Evolutionary conservation across 1,284 basidiomycete species (phyloP).

Genomic region (Pascua sp.): DNA sequence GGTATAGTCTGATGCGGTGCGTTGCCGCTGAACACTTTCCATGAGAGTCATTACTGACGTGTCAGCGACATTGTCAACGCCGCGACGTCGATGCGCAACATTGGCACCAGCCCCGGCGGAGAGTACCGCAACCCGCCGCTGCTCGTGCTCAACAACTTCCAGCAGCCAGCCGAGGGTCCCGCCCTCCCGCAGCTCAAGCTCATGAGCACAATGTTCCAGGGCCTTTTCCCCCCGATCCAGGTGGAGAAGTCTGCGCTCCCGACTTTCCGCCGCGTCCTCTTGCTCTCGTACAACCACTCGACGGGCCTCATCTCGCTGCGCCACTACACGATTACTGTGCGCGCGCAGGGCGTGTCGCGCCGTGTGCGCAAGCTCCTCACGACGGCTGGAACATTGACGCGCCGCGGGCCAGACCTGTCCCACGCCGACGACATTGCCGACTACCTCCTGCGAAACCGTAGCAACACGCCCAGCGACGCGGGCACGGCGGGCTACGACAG

Average conservation of each 20-base stretch:
- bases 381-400: conserved; percentile 41
- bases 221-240: conserved; percentile 55
- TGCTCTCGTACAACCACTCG: conserved; percentile 85
- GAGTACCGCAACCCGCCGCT: conserved; percentile 51
- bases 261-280: conserved; percentile 81
- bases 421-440: conserved; percentile 92
- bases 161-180: conserved; percentile 49
- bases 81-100: conserved; percentile 31
- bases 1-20: conserved; percentile 80
- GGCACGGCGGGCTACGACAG: conserved; percentile 67
- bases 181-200: conserved; percentile 51
- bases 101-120: conserved; percentile 46
- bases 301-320: conserved; percentile 86
- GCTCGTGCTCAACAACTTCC: conserved; percentile 53
- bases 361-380: conserved; percentile 81
- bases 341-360: conserved; percentile 88
- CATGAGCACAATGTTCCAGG: conserved; percentile 56
- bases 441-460: conserved; percentile 70
- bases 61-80: conserved; percentile 17
- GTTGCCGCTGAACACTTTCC: conserved; percentile 12
- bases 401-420: conserved; percentile 66
- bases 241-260: conserved; percentile 73
- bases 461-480: conserved; percentile 40
- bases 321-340: conserved; percentile 93
- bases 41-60: background rate